Evolutionary conservation across 192 early-diverging fungal species (phyloP), one percentile per base, ranked within the genome.

Genomic region (Funneliformis mosseae): DNA sequence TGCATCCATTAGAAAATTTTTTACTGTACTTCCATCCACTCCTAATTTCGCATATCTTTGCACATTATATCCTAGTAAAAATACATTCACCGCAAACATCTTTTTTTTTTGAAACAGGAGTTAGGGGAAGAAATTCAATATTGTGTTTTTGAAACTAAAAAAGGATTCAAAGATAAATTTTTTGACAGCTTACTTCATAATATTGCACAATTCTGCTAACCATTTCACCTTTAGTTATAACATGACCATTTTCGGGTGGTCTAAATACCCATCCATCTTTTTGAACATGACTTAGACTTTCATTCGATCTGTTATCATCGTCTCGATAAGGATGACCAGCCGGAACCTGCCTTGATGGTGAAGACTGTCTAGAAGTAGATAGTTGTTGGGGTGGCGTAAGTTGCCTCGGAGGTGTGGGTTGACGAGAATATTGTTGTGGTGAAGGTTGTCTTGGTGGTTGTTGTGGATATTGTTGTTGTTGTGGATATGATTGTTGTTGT

Each of bases 51-150:
- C 77, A 68, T 69, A 21, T 41, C 39, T 63, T 18, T 69, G 45
- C 27, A 78, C 77, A 27, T 78, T 78, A 27, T 55, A 78, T n/a
- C 77, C 77, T 42, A 78, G 38, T 27, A 78, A 38, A 67, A 78
- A 78, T 27, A 68, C 77, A 39, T 78, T 78, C 9, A 59, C 48
- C 2, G 33, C 23, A 18, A 78, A 78, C 77, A 78, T 78, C 77
- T 78, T 27, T 28, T 45, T 72, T 4, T 3, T n/a, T n/a, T n/a
- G 16, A 25, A 23, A 59, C 3, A 28, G 28, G 55, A 11, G 23
- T 48, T 42, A 18, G 14, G 25, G 43, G 12, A 41, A 63, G 28
- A 18, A 33, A 28, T 12, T 55, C n/a, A n/a, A 74, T 8, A 25
- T 48, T 50, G 2, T 48, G 46, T 25, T 28, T 25, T 10, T 7